Percentiles rank a stretch among this genome's conserved stretches.
Evolutionary conservation across 2,329 filamentous ascomycete species (phyloP).

Genomic region (Biscogniauxia mediterranea): DNA sequence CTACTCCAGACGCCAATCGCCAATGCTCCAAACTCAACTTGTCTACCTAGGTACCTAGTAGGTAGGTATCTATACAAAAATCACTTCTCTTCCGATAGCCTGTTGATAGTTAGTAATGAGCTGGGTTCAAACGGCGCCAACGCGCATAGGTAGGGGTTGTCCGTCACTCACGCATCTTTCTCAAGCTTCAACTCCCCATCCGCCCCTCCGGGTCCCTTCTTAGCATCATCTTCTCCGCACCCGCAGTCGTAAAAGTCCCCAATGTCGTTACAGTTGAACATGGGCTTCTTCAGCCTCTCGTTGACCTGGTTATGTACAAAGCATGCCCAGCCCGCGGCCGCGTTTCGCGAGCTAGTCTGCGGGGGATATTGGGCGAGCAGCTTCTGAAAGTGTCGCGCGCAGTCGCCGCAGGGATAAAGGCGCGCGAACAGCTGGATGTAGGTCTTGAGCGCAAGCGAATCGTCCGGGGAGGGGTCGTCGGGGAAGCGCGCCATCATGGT

Average conservation of each 20-base stretch:
- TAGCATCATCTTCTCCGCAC: conserved; percentile 62
- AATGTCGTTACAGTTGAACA: conserved; percentile 66
- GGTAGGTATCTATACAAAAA: not conserved
- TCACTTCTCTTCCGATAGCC: not conserved
- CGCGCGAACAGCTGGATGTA: conserved; percentile 66
- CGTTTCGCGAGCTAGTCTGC: conserved; percentile 61
- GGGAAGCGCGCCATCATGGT: conserved; percentile 71
- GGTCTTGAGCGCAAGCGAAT: conserved; percentile 60
- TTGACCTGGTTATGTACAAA: conserved; percentile 69
- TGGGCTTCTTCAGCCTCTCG: conserved; percentile 57
- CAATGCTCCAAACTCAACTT: not conserved
- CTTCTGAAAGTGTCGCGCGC: conserved; percentile 64
- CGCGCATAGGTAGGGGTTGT: too few species aligned
- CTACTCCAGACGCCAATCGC: not conserved
- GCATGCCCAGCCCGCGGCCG: conserved; percentile 66
- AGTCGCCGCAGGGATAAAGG: conserved; percentile 71
- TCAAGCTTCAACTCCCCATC: conserved; percentile 30
- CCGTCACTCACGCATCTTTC: conserved; percentile 22
- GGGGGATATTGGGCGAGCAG: conserved; percentile 62
- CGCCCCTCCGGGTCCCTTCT: conserved; percentile 31
- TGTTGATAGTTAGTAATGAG: conserved; percentile 1
- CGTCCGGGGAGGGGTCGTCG: conserved; percentile 60
- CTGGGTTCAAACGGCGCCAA: not conserved
- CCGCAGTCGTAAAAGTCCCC: conserved; percentile 72
- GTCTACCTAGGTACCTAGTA: not conserved